Percentiles rank a stretch among this genome's conserved stretches.
phyloP scores from a whole-genome alignment of 192 early-diverging fungal species.

The Umbelopsis vinacea region DNA sequence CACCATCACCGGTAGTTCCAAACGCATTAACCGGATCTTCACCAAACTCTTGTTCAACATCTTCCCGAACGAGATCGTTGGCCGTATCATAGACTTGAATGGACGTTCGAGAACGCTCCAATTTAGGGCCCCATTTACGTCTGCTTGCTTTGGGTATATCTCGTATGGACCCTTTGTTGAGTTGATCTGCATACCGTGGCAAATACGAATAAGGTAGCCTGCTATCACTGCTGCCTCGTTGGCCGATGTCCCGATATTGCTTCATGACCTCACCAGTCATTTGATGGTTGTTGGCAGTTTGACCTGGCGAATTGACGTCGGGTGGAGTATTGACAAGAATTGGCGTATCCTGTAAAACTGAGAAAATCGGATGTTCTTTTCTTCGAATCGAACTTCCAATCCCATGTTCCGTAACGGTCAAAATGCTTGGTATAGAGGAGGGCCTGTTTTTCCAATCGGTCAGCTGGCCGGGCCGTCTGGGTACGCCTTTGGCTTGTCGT shows the following conservation, averaged over 20 bases:
- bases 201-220: background rate
- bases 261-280: background rate
- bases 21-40: background rate
- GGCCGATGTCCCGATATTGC: background rate
- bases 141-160: background rate
- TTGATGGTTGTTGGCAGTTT: background rate
- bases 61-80: constrained; percentile 58
- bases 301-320: background rate
- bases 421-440: background rate
- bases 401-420: background rate
- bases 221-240: background rate
- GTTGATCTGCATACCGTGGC: background rate
- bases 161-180: background rate
- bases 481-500: background rate
- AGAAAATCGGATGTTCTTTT: constrained; percentile 10
- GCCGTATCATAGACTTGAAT: constrained; percentile 59
- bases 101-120: constrained; percentile 26
- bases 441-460: background rate
- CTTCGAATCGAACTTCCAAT: constrained; percentile 1
- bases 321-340: background rate
- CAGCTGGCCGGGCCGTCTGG: background rate
- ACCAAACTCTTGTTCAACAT: constrained; percentile 59
- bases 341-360: background rate
- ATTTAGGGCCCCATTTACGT: background rate
- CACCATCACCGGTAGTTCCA: background rate